Evolutionary conservation across 2,329 filamentous ascomycete species (phyloP), one percentile per base, ranked within the genome.

Genomic region (Colletotrichum cordylinicola): DNA sequence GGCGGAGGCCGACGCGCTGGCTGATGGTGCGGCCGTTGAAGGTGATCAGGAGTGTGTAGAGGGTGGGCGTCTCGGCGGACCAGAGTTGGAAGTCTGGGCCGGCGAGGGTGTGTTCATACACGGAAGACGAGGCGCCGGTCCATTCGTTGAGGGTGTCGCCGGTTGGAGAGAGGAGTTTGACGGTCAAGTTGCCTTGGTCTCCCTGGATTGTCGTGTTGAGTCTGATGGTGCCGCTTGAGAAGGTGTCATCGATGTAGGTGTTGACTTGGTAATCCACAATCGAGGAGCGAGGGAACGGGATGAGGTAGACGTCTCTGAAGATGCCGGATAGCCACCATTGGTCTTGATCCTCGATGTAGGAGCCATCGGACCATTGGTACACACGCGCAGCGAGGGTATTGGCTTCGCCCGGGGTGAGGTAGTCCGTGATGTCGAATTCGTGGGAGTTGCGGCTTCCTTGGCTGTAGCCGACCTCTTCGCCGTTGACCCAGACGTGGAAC

Each of bases 361-460:
- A 92, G 3, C 93, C 93, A 80, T 95, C 92, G 48, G 91, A 94
- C 80, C 91, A 91, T 81, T 95, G 93, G 77, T 95, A 95, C 0
- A 95, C 93, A 66, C 91, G 88, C 0, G 95, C 93, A 8, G 89
- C 89, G 3, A 95, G 81, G 2, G 85, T 86, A 76, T 94, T 94
- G 52, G 86, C 83, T 2, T 82, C 81, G 1, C 83, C 80, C 2
- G 82, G 62, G 1, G 83, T 81, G 2, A 94, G 84, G 29, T 87
- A 84, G 0, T 84, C 77, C 0, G 93, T 92, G 15, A 96, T 87
- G 78, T 95, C 94, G 77, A 95, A 95, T 78, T 95, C 94, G 35
- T 90, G 90, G 0, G 94, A 91, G 76, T 95, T 95, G n/a, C 94
- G 88, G 9, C 91, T 91, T 2, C 93, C 94, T 80, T 95, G 93